Base-by-base conservation (phyloP, 768 basidiomycete genomes). In the Lactarius akahatsu region DNA sequence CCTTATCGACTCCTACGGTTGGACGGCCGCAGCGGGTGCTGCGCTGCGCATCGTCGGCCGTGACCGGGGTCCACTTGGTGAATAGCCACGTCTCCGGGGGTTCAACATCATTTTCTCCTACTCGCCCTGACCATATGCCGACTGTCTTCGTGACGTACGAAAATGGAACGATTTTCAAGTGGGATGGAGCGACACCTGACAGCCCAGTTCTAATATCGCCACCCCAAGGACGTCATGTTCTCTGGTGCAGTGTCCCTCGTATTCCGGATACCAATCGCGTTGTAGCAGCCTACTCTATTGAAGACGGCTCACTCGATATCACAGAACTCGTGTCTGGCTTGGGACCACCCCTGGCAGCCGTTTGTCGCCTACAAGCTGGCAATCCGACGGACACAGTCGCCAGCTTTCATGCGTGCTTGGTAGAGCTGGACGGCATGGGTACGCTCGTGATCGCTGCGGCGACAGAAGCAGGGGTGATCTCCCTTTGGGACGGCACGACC, bases 401-500 rank as follows among this genome's bases (percentile, higher is more conserved):
- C 52, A 80, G 77, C 66, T 80, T 84, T 26, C 81, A 87, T 73
- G 82, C 83, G 4, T 86, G 84, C 69, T 76, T 76, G 56, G 74
- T 83, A 57, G 81, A 84, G 61, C 72, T 89, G 59, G 82, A 80
- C 43, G 85, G 84, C 6, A 77, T 74, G 56, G 75, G 76, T 16
- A 83, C 81, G 23, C 74, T 86, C 18, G 79, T 93, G 68, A 74
- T 92, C 18, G 86, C 80, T 47, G 82, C 83, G 16, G 84, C 85
- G n/a, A 88, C 90, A 3, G 82, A 86, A 60, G 80, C 83, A 1
- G 91, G 92, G 11, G 78, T 83, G 10, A 79, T 93, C 28, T 90
- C 92, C 0, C 71, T 94, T 15, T 94, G 91, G 92, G 90, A 93
- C 71, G 85, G 80, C 8, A 71, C 77, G n/a, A 86, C 86, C 7